Evolutionary conservation across 179 eudicot species (phyloP), one percentile per base, ranked within the genome.

Genomic region (Amaranthus tricolor): DNA sequence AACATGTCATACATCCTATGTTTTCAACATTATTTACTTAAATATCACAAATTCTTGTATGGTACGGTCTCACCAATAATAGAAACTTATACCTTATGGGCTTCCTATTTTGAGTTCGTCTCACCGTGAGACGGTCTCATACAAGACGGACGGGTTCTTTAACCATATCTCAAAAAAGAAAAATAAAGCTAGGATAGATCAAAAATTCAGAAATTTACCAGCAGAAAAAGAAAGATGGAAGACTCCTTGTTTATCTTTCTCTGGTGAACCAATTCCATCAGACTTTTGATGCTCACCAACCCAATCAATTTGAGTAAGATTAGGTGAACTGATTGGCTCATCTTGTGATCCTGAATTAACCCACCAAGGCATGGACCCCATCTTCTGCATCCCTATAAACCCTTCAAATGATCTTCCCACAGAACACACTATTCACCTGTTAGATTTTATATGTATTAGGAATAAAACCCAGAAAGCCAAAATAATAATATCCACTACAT

Each of bases 281-380:
- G 79, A 53, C 49, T 80, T 76, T 52, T 58, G 74, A 56, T 75
- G 79, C 55, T 76, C 77, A 6, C 69, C 70, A 60, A 15, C 70
- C 73, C 76, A 73, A 76, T 76, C 59, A 7, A 76, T 57, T 48
- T 80, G 80, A 75, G 59, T 71, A 53, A 76, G 66, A 71, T 76
- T 71, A 20, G 64, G 50, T 3, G 76, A 76, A 66, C 59, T 72
- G 51, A 80, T 71, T 40, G 75, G 79, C 43, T 66, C 83, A 60
- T 71, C 83, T 44, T 80, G 83, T 66, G 79, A 66, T 21, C 77
- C 83, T 19, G 63, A 67, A 31, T 73, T 54, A 52, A 58, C 79
- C 83, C 83, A 80, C 83, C 83, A 80, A 12, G 77, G 76, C 62
- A 76, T 72, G 60, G 79, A 20, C 54, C 65, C 55, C 66, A 76